These are phyloP conservation scores for Tetradesmus lagerheimii DNA, from an alignment of 139 green algal genomes.

Conservation along the genomic window DNA sequence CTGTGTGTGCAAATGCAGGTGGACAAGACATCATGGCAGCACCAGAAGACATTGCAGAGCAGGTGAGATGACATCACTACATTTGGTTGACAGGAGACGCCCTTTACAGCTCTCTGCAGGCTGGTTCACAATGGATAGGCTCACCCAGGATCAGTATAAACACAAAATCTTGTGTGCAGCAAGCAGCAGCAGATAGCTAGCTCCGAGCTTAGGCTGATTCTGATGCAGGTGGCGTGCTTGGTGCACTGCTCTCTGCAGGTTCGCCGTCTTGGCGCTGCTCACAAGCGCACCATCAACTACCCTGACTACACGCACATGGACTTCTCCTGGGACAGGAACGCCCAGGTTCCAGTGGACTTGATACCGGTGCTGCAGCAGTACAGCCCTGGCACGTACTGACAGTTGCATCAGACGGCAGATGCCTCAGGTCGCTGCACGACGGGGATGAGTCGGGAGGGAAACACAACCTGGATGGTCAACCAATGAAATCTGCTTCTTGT, in stretches of 20 bases:
- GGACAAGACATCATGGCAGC: slow-evolving; percentile 4
- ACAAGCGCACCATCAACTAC: background rate
- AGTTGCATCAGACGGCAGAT: background rate
- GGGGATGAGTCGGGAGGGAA: too few species aligned
- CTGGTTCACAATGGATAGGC: too few species aligned
- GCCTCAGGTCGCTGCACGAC: too few species aligned
- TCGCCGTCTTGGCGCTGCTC: background rate
- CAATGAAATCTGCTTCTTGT: too few species aligned
- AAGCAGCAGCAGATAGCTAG: too few species aligned
- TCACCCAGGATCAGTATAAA: too few species aligned
- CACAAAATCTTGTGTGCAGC: too few species aligned
- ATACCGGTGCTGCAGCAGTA: background rate
- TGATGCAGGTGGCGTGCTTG: too few species aligned
- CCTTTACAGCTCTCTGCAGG: too few species aligned
- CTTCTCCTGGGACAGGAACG: slow-evolving; percentile 28
- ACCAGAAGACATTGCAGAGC: background rate
- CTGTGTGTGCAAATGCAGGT: background rate
- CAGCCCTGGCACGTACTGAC: slow-evolving; percentile 10
- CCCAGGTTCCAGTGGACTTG: background rate
- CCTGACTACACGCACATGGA: slow-evolving; percentile 40
- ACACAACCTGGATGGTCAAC: too few species aligned
- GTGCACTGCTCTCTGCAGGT: background rate
- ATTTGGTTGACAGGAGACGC: too few species aligned
- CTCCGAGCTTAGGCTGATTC: too few species aligned
- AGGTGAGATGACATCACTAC: background rate